Base-by-base conservation (phyloP, 208 protist genomes). In the Leishmania amazonensis region DNA sequence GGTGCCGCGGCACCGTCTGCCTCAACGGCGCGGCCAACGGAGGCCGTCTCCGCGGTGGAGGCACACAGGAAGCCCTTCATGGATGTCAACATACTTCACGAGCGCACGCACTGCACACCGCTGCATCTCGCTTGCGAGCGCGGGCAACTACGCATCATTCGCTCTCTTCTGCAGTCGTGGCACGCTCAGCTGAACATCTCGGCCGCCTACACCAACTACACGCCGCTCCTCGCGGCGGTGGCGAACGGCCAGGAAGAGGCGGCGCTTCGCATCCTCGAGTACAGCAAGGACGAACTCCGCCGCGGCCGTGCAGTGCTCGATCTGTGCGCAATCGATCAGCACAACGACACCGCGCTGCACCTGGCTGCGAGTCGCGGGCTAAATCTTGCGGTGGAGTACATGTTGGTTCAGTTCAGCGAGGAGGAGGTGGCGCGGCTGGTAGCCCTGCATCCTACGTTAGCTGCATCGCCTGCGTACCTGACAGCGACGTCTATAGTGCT, bases 51-150 rank as follows among this genome's bases (percentile, higher is more conserved):
- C 28, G 19, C 51, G 9, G 35, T 67, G 2, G 42, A 85, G 2
- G 15, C 70, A 1, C 49, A 49, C n/a, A 42, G 70, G 19, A 88
- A 81, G 83, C 89, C 83, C 7, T 76, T 85, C n/a, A 83, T 97
- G 54, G 86, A 95, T 79, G 87, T 95, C n/a, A 88, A 95, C 81
- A 88, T 85, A n/a, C 80, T 88, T 31, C 91, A 97, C 75, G 85
- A 89, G 40, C 88, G 91, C 17, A 89, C 93, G 0, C 87, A 93
- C 28, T 89, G 87, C 78, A 94, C 86, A 1, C 86, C 93, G n/a
- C 85, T 97, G 58, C 93, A 97, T 73, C 86, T 97, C n/a, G 93
- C 93, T 57, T 95, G 91, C 68, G 91, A 97, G 79, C 83, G 87
- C 21, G 91, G 91, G 24, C 89, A 93, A 62, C 67, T 92, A 31